These are phyloP conservation scores for Candida jianshihensis DNA, from an alignment of 805 yeast species.

Conservation along the genomic window DNA sequence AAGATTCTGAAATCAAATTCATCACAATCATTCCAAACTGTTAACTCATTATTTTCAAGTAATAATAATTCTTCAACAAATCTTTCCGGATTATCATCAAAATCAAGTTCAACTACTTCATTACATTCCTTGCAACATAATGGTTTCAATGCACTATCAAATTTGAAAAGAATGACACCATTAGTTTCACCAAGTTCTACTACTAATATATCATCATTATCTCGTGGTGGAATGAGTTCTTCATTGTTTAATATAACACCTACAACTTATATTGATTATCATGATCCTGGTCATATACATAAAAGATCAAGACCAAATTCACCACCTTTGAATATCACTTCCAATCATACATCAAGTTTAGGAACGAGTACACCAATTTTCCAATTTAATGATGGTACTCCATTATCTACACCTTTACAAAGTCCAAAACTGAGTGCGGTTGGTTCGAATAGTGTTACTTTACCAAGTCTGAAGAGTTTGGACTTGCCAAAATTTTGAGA, in stretches of 20 bases:
- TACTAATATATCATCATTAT: constrained; percentile 10
- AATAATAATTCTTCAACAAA: constrained; percentile 19
- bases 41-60: constrained; percentile 17
- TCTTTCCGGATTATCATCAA: constrained; percentile 20
- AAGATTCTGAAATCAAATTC: constrained; percentile 21
- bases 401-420: constrained; percentile 42
- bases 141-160: constrained; percentile 17
- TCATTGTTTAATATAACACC: neutral
- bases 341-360: no score
- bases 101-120: constrained; percentile 22
- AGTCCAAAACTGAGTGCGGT: constrained; percentile 33
- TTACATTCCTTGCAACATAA: constrained; percentile 14
- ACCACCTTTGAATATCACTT: constrained; percentile 26
- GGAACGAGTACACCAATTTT: constrained; percentile 1
- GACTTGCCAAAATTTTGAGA: constrained; percentile 18
- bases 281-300: constrained; percentile 16
- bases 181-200: constrained; percentile 11
- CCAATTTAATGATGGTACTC: constrained; percentile 25
- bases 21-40: constrained; percentile 19
- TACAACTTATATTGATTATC: constrained; percentile 20
- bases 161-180: constrained; percentile 35
- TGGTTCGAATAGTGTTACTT: constrained; percentile 7
- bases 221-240: constrained; percentile 13
- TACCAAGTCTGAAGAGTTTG: constrained; percentile 22
- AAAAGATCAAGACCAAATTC: constrained; percentile 45